Conservation (phyloP, 73 alveolate genomes). For the Paramecium sexaurelia region DNA sequence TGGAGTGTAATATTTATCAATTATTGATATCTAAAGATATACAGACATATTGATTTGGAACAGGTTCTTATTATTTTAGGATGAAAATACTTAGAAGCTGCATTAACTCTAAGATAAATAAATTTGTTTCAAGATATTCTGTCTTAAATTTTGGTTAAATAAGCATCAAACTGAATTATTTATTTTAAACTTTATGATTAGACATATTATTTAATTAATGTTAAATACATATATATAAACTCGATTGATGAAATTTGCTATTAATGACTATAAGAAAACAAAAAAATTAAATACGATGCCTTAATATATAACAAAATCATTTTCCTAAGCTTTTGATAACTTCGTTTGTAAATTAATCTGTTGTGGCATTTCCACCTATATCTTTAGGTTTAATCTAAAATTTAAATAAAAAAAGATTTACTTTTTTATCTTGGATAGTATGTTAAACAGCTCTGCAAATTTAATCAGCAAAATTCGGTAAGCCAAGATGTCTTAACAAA, state of each 20-base stretch:
- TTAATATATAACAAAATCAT: slow-evolving; percentile 16
- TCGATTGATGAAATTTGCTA: background rate
- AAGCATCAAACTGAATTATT: too few species aligned
- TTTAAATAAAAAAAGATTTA: background rate
- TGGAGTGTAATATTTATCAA: too few species aligned
- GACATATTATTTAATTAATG: too few species aligned
- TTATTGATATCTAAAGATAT: too few species aligned
- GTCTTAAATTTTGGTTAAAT: too few species aligned
- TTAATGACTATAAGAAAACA: background rate
- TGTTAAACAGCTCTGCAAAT: slow-evolving; percentile 72
- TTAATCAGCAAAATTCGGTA: slow-evolving; percentile 81
- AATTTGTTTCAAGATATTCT: too few species aligned
- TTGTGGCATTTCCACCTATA: slow-evolving; percentile 76
- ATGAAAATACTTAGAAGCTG: too few species aligned
- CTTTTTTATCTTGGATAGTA: slow-evolving; percentile 74
- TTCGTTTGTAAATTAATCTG: slow-evolving; percentile 72
- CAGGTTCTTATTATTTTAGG: too few species aligned
- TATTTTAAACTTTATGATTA: too few species aligned
- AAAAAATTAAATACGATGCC: background rate
- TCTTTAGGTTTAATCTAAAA: slow-evolving; percentile 71
- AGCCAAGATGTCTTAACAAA: slow-evolving; percentile 76
- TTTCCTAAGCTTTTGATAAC: slow-evolving; percentile 69
- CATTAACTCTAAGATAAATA: too few species aligned
- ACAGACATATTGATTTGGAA: too few species aligned
- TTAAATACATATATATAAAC: too few species aligned